Base-by-base conservation (phyloP, 1,284 basidiomycete species). In the Malassezia vespertilionis region DNA sequence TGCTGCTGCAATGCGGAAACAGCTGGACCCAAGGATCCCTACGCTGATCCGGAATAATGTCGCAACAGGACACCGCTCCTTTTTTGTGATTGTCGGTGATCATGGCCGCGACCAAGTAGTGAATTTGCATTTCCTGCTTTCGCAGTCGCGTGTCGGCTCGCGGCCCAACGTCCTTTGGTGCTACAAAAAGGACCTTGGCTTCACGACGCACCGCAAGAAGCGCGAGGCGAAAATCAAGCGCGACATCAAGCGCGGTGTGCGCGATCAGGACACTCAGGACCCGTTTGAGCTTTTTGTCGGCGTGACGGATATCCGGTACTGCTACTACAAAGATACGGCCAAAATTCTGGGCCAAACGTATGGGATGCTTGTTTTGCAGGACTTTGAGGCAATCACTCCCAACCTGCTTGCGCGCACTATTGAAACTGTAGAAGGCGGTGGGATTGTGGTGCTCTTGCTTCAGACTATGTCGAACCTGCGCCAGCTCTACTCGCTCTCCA, bases 221-320 rank as follows among this genome's bases (percentile, higher is more conserved):
- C 57, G 67, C 28, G 67, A 68, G 51, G 61, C 63, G 33, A 68
- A 69, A 54, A 63, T 69, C 57, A 66, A 66, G 54, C 56, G 63
- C 33, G 67, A 68, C 31, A 64, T 69, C 53, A 66, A 95, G 73
- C 80, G 87, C 22, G 90, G 91, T 6, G 80, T 90, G 37, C 78
- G 91, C 18, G 91, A 99, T 64, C 82, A 85, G 20, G 91, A 91
- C 66, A 87, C 96, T 50, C 87, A 58, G 30, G 82, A 87, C 70
- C 91, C 93, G 1, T 97, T 99, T 66, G 93, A 97, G 75, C 85
- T 97, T 44, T 97, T 99, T 66, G 83, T 97, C 20, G 85, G 86
- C 3, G 88, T 96, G n/a, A 97, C 93, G 7, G 91, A 99, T 71
- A 96, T 99, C 51, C 82, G 91, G 54, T 97, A 99, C 76, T 66